These are phyloP conservation scores for Avena eriantha DNA, from an alignment of 176 grass and related monocot genomes.

Conservation along the genomic window DNA sequence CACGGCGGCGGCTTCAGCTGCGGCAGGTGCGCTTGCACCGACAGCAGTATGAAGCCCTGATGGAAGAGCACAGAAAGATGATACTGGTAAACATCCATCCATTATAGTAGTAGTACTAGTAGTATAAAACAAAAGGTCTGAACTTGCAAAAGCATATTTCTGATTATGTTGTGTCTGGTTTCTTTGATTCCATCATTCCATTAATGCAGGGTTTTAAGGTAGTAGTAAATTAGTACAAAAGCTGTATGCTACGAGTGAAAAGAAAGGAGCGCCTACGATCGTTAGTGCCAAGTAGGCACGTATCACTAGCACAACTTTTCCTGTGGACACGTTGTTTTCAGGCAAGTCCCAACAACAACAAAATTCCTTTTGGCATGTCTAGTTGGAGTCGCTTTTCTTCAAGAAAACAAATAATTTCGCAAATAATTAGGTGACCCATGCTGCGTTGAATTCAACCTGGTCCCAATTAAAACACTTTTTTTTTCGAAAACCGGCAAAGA, in stretches of 20 bases:
- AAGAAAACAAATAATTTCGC: not conserved
- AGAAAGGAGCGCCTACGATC: not conserved
- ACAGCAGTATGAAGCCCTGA: slow-evolving; percentile 91
- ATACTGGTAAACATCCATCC: not conserved
- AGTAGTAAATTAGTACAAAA: not conserved
- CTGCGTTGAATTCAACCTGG: slow-evolving; percentile 53
- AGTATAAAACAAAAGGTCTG: not conserved
- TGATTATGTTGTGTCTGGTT: not conserved
- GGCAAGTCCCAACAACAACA: slow-evolving; percentile 1
- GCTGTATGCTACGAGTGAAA: not conserved
- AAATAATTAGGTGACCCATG: not conserved
- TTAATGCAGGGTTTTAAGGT: not conserved
- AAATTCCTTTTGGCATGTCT: slow-evolving; percentile 31
- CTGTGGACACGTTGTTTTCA: slow-evolving; percentile 35
- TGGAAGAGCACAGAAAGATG: not conserved
- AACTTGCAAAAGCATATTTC: not conserved
- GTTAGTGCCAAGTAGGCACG: not conserved
- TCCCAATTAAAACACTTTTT: slow-evolving; percentile 29
- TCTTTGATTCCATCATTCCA: not conserved
- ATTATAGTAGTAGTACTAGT: no score
- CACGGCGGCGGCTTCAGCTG: slow-evolving; percentile 93
- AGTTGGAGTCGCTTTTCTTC: not conserved
- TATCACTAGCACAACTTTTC: not conserved
- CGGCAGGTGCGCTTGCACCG: slow-evolving; percentile 91
- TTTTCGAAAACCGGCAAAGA: slow-evolving; percentile 20